phyloP scores from a whole-genome alignment of 345 rosid genomes.

The Passiflora organensis region DNA sequence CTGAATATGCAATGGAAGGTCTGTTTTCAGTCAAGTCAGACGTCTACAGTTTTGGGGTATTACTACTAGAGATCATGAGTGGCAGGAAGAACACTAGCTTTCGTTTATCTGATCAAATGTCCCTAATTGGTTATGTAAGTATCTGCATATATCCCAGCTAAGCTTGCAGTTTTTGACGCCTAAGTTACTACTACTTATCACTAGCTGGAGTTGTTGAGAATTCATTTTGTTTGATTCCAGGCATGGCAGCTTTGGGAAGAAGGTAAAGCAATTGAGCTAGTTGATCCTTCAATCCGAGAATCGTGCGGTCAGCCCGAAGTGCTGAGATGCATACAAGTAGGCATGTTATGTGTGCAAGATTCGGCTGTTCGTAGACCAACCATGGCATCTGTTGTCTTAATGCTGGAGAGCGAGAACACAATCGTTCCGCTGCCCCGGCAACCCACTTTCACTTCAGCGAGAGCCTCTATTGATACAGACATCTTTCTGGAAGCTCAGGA shows the following conservation, averaged over 20 bases:
- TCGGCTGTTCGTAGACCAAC: conserved; percentile 19
- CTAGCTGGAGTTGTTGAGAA: neutral
- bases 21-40: conserved; percentile 27
- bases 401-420: conserved; percentile 12
- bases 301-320: conserved; percentile 2
- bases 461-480: conserved; percentile 37
- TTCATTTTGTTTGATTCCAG: conserved; percentile 1
- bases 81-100: conserved; percentile 25
- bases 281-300: conserved; percentile 16
- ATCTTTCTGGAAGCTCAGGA: conserved; percentile 33
- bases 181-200: neutral
- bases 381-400: conserved; percentile 18
- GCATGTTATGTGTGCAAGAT: conserved; percentile 25
- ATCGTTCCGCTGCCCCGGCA: conserved; percentile 22
- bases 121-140: conserved; percentile 22
- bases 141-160: neutral
- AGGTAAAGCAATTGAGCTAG: conserved; percentile 16
- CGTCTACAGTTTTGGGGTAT: conserved; percentile 28
- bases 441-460: conserved; percentile 38
- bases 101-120: conserved; percentile 14
- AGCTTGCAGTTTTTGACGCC: no score
- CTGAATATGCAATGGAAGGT: conserved; percentile 32
- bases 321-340: conserved; percentile 21
- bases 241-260: conserved; percentile 26
- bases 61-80: conserved; percentile 21